A percentile compares a stretch with the other conserved stretches of the same genome.
These are phyloP conservation scores for Penicillium sp. DNA, from an alignment of 2,329 filamentous ascomycete genomes.

Conservation along the genomic window DNA sequence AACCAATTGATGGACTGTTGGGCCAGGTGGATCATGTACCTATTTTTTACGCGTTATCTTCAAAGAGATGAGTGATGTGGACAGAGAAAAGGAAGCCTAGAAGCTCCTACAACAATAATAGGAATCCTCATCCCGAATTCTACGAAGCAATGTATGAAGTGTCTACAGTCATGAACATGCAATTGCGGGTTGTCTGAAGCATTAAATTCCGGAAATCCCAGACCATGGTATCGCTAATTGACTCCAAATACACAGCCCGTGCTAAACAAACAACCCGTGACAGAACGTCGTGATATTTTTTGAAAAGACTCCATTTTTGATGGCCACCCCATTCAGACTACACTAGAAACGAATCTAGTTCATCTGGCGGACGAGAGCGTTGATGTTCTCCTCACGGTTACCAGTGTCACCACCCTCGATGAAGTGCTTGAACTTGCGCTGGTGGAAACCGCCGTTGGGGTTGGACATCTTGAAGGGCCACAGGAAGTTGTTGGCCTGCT, in stretches of 20 bases:
- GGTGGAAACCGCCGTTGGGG: slow-evolving; percentile 92
- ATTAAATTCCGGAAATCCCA: slow-evolving; percentile 34
- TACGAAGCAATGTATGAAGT: too few species aligned
- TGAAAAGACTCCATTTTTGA: slow-evolving; percentile 4
- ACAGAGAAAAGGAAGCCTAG: too few species aligned
- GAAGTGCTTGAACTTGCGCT: slow-evolving; percentile 98
- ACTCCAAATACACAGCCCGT: slow-evolving; percentile 29
- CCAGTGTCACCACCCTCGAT: slow-evolving; percentile 97
- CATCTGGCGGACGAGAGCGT: slow-evolving; percentile 93
- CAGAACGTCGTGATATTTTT: slow-evolving; percentile 23
- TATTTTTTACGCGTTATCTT: too few species aligned
- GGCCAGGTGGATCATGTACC: too few species aligned
- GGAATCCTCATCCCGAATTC: too few species aligned
- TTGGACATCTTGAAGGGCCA: slow-evolving; percentile 99
- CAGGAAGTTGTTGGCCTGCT: slow-evolving; percentile 98
- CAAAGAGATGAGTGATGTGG: too few species aligned
- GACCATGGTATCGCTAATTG: slow-evolving; percentile 32
- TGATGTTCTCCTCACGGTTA: slow-evolving; percentile 98
- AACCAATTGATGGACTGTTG: too few species aligned
- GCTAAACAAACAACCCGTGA: slow-evolving; percentile 33
- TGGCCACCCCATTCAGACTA: background rate
- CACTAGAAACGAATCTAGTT: slow-evolving; percentile 59
- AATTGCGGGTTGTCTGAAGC: slow-evolving; percentile 35
- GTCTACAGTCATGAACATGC: slow-evolving; percentile 6
- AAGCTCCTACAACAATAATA: too few species aligned